Evolutionary conservation across 306 rosid genomes (phyloP).

Genomic region (Gillenia trifoliata): DNA sequence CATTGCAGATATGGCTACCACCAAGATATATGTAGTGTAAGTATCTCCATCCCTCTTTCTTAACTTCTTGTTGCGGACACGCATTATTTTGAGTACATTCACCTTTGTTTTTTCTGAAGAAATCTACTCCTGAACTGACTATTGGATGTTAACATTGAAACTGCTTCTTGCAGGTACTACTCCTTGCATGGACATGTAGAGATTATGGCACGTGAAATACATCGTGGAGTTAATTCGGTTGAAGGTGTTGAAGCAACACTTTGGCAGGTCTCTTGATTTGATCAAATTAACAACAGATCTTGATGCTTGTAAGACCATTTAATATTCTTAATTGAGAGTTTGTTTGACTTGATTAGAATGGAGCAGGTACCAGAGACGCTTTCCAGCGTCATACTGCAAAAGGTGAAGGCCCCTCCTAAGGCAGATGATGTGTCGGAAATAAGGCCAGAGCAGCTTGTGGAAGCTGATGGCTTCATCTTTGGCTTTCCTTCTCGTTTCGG

Average conservation of each 20-base stretch:
- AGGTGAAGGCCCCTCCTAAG: slow-evolving; percentile 74
- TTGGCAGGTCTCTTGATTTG: slow-evolving; percentile 55
- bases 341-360: slow-evolving; percentile 29
- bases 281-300: background rate
- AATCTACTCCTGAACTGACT: background rate
- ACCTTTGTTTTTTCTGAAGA: background rate
- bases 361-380: slow-evolving; percentile 83
- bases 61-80: background rate
- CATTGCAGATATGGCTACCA: slow-evolving; percentile 43
- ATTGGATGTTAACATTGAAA: background rate
- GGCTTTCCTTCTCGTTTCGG: slow-evolving; percentile 98
- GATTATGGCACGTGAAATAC: slow-evolving; percentile 82
- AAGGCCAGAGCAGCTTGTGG: slow-evolving; percentile 72
- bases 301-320: background rate
- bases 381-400: slow-evolving; percentile 49
- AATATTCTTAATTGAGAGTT: slow-evolving; percentile 1
- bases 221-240: slow-evolving; percentile 70
- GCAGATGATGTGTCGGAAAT: slow-evolving; percentile 67
- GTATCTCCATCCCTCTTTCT: slow-evolving; percentile 18
- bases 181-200: slow-evolving; percentile 84
- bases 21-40: slow-evolving; percentile 78
- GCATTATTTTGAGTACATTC: background rate
- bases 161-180: slow-evolving; percentile 53
- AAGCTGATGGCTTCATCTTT: slow-evolving; percentile 82
- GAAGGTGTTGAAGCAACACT: slow-evolving; percentile 87